Base-by-base conservation (phyloP, 75 land plant genomes). In the Ceratopteris richardii region DNA sequence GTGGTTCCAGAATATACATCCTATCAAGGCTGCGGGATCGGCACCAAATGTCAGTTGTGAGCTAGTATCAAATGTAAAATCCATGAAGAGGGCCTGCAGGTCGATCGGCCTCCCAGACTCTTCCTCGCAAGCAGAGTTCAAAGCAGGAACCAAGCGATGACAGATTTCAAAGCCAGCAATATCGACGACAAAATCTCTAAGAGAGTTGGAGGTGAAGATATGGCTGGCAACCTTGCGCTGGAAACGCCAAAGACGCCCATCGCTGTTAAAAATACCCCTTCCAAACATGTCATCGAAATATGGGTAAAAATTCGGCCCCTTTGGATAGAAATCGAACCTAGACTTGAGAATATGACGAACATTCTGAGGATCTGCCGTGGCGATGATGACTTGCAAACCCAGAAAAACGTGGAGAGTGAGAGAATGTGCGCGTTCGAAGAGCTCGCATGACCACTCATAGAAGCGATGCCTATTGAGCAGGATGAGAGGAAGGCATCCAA, bases 31-130 rank as follows among this genome's bases (percentile, higher is more conserved):
- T 0, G 43, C 67, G 2, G 81, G 83, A 43, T 84, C 90, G 25
- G 50, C 67, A 11, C 84, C 84, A 46, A 86, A 77, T 1, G 80
- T 77, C 17, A 83, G 39, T 12, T 66, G 62, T 57, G 79, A 83
- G 20, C 83, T 66, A 22, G 80, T 80, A 42, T 83, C 87, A 28
- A 86, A 83, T 14, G 81, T 76, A 47, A 80, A 83, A 26, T 80
- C 43, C 40, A 65, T 42, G 31, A 78, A 48, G 14, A 79, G 21
- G 54, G 70, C 82, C 44, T 80, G 75, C 24, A 69, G 54, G 25
- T 22, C 54, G 24, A 52, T 23, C 3, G 26, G 7, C 3, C 24
- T 22, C 12, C 24, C 5, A 80, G 74, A 40, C 77, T 63, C n/a
- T 81, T 82, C 9, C 85, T 88, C 63, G 68, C 31, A 51, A 51